Percentiles rank a stretch among this genome's conserved stretches.
phyloP scores from a whole-genome alignment of 129 eudicot genomes.

The Helianthus annuus region HanXRQr2.0-SUNRISE NC_035439.2:44583333-44583832 shows the following conservation, averaged over 20 bases:
- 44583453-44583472: background rate
- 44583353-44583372: slow-evolving; percentile 9
- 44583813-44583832: slow-evolving; percentile 54
- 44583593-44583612: too few relatives aligned
- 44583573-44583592: background rate
- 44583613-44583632: background rate
- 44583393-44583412: background rate
- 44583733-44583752: slow-evolving; percentile 48
- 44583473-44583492: background rate
- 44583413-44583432: slow-evolving; percentile 12
- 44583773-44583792: slow-evolving; percentile 18
- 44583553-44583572: background rate
- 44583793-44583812: slow-evolving; percentile 44
- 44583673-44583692: slow-evolving; percentile 61
- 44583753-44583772: slow-evolving; percentile 47
- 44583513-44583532: background rate
- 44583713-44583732: slow-evolving; percentile 62
- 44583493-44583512: background rate
- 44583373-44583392: background rate
- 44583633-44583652: slow-evolving; percentile 62
- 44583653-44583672: slow-evolving; percentile 54
- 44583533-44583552: background rate
- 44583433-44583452: background rate
- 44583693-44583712: slow-evolving; percentile 51
- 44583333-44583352: background rate